Percentiles rank a stretch among this genome's conserved stretches.
These are phyloP conservation scores for Candida sakaeoensis DNA, from an alignment of 805 yeast species.

Conservation along the genomic window DNA sequence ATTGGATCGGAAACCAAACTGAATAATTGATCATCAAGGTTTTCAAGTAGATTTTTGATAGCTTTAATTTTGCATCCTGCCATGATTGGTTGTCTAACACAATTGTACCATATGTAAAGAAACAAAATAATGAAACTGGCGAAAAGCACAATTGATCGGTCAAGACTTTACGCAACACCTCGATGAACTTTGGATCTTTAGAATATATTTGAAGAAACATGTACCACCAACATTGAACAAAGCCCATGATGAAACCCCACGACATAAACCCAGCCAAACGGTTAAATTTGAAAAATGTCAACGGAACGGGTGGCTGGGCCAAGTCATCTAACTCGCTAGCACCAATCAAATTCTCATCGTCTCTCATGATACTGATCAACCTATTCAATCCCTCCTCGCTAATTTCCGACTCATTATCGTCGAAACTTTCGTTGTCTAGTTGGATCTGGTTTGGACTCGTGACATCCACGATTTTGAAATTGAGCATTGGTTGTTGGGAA, in stretches of 20 bases:
- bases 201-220: slow-evolving; percentile 76
- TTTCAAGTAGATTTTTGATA: slow-evolving; percentile 60
- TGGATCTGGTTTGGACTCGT: neutral
- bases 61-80: slow-evolving; percentile 59
- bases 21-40: slow-evolving; percentile 66
- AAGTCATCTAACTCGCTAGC: neutral
- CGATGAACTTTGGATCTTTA: slow-evolving; percentile 77
- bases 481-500: slow-evolving; percentile 18
- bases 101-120: slow-evolving; percentile 80
- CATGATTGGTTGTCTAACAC: slow-evolving; percentile 72
- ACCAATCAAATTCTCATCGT: slow-evolving; percentile 20
- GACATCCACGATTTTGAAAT: slow-evolving; percentile 16
- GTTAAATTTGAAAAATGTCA: slow-evolving; percentile 55
- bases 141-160: slow-evolving; percentile 90
- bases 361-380: slow-evolving; percentile 32
- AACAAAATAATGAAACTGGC: slow-evolving; percentile 75
- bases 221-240: slow-evolving; percentile 88
- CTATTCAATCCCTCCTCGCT: slow-evolving; percentile 21
- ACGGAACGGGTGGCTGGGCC: slow-evolving; percentile 14
- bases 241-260: slow-evolving; percentile 86
- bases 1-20: slow-evolving; percentile 83
- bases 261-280: slow-evolving; percentile 74
- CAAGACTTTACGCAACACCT: slow-evolving; percentile 79
- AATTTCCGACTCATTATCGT: slow-evolving; percentile 6
- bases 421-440: slow-evolving; percentile 7